Base-by-base conservation (phyloP, 768 basidiomycete genomes). In the Lactifluus piperatus region DNA sequence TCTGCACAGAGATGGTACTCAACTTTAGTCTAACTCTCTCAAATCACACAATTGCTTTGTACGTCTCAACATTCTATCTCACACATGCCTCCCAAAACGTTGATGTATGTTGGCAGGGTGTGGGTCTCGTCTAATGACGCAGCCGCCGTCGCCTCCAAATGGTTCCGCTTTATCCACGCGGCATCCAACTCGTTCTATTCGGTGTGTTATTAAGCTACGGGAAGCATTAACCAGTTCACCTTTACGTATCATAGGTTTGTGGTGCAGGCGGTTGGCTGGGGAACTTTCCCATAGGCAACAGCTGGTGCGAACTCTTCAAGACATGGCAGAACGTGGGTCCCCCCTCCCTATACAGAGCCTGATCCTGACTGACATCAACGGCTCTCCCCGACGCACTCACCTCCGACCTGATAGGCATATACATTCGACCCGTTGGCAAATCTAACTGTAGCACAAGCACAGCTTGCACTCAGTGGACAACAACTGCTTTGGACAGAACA, bases 281-380 rank as follows among this genome's bases (percentile, higher is more conserved):
- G 0, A 69, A 79, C 36, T 70, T 66, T 63, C 39, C 29, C 27
- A 27, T 60, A 43, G 78, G 81, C 29, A 81, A 81, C 60, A 83
- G 81, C 65, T 88, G 86, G 84, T 88, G 85, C 66, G 84, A 85
- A 65, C 85, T 86, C 0, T 88, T 84, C 81, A 88, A 88, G 70
- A 82, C 82, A 5, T 91, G 88, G 88, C 82, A 86, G 67, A 79
- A 81, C n/a, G n/a, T n/a, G n/a, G n/a, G n/a, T n/a, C n/a, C n/a
- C n/a, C n/a, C n/a, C n/a, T n/a, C n/a, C n/a, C n/a, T n/a, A n/a
- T n/a, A n/a, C n/a, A n/a, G n/a, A n/a, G n/a, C n/a, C n/a, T n/a
- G n/a, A n/a, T n/a, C n/a, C 71, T n/a, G n/a, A n/a, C n/a, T n/a
- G n/a, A n/a, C n/a, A n/a, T n/a, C n/a, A n/a, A n/a, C n/a, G n/a